Evolutionary conservation across 139 green algal genomes (phyloP), one percentile per base, ranked within the genome.

Genomic region (Picochlorum sp.): DNA sequence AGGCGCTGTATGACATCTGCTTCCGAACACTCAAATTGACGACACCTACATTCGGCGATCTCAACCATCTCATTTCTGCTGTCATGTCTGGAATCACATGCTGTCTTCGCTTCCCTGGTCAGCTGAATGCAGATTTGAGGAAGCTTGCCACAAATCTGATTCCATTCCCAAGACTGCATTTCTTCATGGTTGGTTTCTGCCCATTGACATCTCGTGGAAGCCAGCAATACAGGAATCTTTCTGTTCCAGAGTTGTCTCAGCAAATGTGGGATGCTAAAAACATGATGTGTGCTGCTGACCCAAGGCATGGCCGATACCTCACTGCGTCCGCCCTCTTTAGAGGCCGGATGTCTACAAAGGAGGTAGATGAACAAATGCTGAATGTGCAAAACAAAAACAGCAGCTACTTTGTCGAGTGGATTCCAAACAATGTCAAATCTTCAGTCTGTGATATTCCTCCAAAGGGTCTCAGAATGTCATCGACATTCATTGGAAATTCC

Each of bases 191-290:
- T 68, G 91, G 92, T 70, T 98, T 98, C 78, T 90, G 92, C 5
- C 92, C 92, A 8, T 83, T 98, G 15, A 98, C 93, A 47, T 93
- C 81, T 38, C 88, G 93, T 66, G 93, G 93, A 69, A 92, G 81
- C 63, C 92, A 97, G 87, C 91, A 97, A 78, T 98, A 98, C 78
- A 84, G 92, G 41, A 85, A 73, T 37, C 79, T 97, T 28, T 95
- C 90, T 6, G 92, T 98, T n/a, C 92, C 92, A n/a, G 92, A 98
- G 85, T 83, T 98, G 47, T 97, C 92, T 37, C 91, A 98, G 88
- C 91, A 98, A 85, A 98, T 98, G 92, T 98, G 91, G 91, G 92
- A 98, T 66, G 90, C 92, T 63, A 98, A 98, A 82, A 98, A 98
- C 88, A 98, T 98, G 92, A 98, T 98, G 92, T 98, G 92, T 77